Evolutionary conservation across 371 early-diverging fungal species (phyloP).

Genomic region (Funneliformis caledonium): DNA sequence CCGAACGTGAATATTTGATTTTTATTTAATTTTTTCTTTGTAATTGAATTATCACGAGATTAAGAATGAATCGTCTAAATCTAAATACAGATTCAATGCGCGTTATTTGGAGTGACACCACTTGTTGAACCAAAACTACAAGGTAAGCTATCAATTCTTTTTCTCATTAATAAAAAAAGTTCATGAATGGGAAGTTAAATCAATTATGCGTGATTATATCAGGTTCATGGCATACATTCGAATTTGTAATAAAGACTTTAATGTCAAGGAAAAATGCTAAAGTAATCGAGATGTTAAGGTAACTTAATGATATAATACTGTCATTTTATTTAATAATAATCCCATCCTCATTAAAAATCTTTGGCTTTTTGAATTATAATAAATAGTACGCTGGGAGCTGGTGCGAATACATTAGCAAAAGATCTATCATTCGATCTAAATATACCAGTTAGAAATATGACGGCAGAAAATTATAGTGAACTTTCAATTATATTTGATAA

Average conservation of each 20-base stretch:
- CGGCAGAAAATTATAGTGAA: slow-evolving; percentile 8
- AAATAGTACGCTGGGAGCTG: slow-evolving; percentile 17
- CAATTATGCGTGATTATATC: neutral
- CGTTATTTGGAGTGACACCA: neutral
- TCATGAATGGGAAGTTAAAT: neutral
- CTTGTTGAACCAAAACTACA: neutral
- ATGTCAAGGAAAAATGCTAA: neutral
- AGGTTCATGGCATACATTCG: neutral
- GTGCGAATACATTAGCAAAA: neutral
- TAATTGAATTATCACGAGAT: too few relatives aligned
- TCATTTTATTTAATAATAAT: neutral
- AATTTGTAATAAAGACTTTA: neutral
- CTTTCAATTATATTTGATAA: neutral
- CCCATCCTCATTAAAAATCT: neutral
- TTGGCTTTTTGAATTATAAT: neutral
- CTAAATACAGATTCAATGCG: neutral
- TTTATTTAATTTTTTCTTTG: neutral
- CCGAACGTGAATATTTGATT: neutral
- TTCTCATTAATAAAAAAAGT: neutral
- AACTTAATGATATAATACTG: neutral
- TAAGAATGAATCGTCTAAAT: too few relatives aligned
- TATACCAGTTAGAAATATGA: neutral
- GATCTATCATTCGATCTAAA: slow-evolving; percentile 16
- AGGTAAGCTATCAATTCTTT: slow-evolving; percentile 7
- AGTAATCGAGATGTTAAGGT: slow-evolving; percentile 1